A percentile compares a stretch with the other conserved stretches of the same genome.
phyloP scores from a whole-genome alignment of 78 protist genomes.

The Carpediemonas membranifera region DNA sequence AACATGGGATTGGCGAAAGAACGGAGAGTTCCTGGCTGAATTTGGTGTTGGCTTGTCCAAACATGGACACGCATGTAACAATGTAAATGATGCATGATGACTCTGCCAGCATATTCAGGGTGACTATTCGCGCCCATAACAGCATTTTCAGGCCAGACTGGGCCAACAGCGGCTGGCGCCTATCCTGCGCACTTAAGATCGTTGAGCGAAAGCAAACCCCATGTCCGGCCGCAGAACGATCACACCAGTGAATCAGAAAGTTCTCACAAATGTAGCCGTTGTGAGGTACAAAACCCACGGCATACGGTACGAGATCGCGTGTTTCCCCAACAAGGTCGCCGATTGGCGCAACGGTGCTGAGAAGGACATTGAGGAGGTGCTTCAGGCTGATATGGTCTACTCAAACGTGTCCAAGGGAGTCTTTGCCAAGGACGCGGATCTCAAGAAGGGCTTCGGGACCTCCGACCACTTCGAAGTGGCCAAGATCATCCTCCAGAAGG shows the following conservation, averaged over 20 bases:
- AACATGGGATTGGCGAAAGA: too few species aligned
- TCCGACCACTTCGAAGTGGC: constrained; percentile 19
- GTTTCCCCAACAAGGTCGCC: constrained; percentile 73
- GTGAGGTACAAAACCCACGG: constrained; percentile 69
- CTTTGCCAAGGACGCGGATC: constrained; percentile 59
- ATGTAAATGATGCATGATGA: too few species aligned
- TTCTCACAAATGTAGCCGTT: constrained; percentile 75
- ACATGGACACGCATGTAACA: too few species aligned
- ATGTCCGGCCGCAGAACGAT: neutral
- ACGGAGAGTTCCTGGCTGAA: too few species aligned
- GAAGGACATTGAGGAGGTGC: constrained; percentile 79
- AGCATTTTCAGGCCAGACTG: too few species aligned
- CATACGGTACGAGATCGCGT: constrained; percentile 73
- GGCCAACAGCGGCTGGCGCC: too few species aligned
- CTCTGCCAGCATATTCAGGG: too few species aligned
- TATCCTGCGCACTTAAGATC: too few species aligned
- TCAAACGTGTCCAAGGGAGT: constrained; percentile 74
- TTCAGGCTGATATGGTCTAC: constrained; percentile 70
- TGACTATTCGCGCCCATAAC: too few species aligned
- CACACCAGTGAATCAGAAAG: neutral
- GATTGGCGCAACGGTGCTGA: constrained; percentile 63
- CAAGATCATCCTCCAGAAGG: constrained; percentile 64
- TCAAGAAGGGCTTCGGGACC: constrained; percentile 54
- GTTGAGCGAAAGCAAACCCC: too few species aligned
- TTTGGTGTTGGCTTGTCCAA: too few species aligned